phyloP scores from a whole-genome alignment of 2,329 filamentous ascomycete genomes.

The Triangularia verruculosa region DNA sequence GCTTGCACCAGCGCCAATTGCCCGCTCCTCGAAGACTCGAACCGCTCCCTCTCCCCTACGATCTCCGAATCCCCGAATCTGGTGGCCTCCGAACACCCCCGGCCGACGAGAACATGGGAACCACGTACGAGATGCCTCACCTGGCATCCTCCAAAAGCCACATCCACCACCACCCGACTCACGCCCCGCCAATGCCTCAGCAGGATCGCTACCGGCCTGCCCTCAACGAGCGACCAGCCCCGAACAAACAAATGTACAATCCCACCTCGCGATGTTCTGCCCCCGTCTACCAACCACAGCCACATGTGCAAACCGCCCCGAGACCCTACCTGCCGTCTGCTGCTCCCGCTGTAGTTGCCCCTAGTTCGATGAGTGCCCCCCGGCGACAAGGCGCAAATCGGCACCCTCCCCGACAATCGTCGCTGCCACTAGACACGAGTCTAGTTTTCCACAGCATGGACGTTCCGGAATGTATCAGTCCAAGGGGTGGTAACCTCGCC shows the following conservation, averaged over 20 bases:
- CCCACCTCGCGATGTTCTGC: slow-evolving; percentile 17
- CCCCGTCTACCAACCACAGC: not conserved
- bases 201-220: slow-evolving; percentile 18
- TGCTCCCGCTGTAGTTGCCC: not conserved
- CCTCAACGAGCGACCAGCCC: slow-evolving; percentile 24
- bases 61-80: not conserved
- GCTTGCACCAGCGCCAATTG: slow-evolving; percentile 10
- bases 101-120: slow-evolving; percentile 34
- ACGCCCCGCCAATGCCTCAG: slow-evolving; percentile 13
- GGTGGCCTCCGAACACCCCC: slow-evolving; percentile 32
- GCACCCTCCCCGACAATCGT: slow-evolving; percentile 38
- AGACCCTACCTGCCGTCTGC: not conserved
- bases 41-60: not conserved
- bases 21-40: not conserved
- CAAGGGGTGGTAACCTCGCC: slow-evolving; percentile 70
- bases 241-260: slow-evolving; percentile 23
- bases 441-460: slow-evolving; percentile 61
- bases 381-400: slow-evolving; percentile 15
- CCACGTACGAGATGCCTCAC: slow-evolving; percentile 32
- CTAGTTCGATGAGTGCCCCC: not conserved
- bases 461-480: slow-evolving; percentile 73
- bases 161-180: slow-evolving; percentile 17
- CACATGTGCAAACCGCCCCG: not conserved
- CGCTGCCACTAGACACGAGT: slow-evolving; percentile 40
- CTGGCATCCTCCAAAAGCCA: slow-evolving; percentile 31